Base-by-base conservation (phyloP, 768 basidiomycete genomes). In the Asterophora lycoperdoides region DNA sequence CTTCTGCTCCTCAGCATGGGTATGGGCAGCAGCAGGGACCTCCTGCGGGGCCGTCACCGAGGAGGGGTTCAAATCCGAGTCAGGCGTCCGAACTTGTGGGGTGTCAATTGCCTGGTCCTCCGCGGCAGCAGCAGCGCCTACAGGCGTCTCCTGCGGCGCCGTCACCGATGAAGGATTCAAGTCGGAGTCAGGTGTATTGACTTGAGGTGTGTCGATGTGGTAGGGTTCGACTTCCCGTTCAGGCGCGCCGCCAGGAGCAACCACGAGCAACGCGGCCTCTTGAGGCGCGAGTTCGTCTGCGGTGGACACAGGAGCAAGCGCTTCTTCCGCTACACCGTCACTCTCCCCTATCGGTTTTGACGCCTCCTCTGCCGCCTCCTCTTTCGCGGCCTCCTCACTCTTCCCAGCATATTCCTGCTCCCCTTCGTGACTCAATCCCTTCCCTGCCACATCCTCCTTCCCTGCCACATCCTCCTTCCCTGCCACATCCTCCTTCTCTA, bases 311-410 rank as follows among this genome's bases (percentile, higher is more conserved):
- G 30, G 30, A 10, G 30, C 30, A 9, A 13, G 30, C 13, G 8
- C 9, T 32, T 32, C 34, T 36, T 28, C 54, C 32, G 51, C 39
- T 26, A 17, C 5, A n/a, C 29, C 30, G 3, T 23, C 37, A 2
- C 37, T 8, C 5, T 6, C n/a, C 44, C 49, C 30, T 46, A 46
- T 30, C 40, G 32, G 44, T 48, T 52, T 19, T 20, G 46, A 26
- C 18, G 56, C 29, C 5, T 30, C 34, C 26, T 34, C 48, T 29
- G 28, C 37, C 41, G 46, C 54, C 8, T 36, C 52, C n/a, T 41
- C 42, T 6, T 3, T 23, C 23, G 3, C 6, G 6, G 23, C 23
- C 23, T 23, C 23, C 23, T 23, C 23, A n/a, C 23, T 23, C 23
- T 23, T 23, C 23, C 23, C n/a, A n/a, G n/a, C n/a, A n/a, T n/a